Evolutionary conservation across 164 flowering plant genomes (phyloP).

Genomic region (Aristolochia fimbriata): DNA sequence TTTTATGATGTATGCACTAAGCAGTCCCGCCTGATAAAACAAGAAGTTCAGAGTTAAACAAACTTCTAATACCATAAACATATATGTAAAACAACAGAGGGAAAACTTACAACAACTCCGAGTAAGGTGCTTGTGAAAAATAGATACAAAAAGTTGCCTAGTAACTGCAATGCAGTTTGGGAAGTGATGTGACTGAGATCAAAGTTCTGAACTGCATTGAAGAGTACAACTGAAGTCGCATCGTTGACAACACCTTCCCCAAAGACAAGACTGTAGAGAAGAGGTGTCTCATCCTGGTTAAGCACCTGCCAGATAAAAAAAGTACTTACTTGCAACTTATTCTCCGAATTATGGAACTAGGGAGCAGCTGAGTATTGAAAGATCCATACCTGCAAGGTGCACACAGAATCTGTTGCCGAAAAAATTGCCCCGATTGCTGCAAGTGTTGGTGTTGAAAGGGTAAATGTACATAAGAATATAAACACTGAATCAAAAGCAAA

Average conservation of each 20-base stretch:
- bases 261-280: slow-evolving; percentile 81
- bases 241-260: slow-evolving; percentile 97
- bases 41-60: slow-evolving; percentile 7
- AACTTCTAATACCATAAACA: too few species aligned
- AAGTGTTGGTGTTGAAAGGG: slow-evolving; percentile 5
- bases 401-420: slow-evolving; percentile 86
- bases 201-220: slow-evolving; percentile 84
- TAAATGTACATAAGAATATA: background rate
- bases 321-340: slow-evolving; percentile 1
- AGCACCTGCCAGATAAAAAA: slow-evolving; percentile 50
- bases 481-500: background rate
- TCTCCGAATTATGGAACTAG: background rate
- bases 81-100: too few species aligned
- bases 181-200: slow-evolving; percentile 54
- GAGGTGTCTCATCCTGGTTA: slow-evolving; percentile 89
- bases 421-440: slow-evolving; percentile 75
- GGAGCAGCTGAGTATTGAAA: slow-evolving; percentile 1
- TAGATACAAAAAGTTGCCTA: slow-evolving; percentile 61
- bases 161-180: slow-evolving; percentile 35
- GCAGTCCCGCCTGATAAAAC: slow-evolving; percentile 66
- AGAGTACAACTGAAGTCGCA: slow-evolving; percentile 93
- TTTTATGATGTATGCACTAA: slow-evolving; percentile 80
- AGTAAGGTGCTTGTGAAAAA: slow-evolving; percentile 70
- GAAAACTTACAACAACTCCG: slow-evolving; percentile 57
- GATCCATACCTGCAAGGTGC: slow-evolving; percentile 63